A percentile compares a stretch with the other conserved stretches of the same genome.
Conservation (phyloP, 1,284 basidiomycete genomes). For the Schizophyllum commune region DNA sequence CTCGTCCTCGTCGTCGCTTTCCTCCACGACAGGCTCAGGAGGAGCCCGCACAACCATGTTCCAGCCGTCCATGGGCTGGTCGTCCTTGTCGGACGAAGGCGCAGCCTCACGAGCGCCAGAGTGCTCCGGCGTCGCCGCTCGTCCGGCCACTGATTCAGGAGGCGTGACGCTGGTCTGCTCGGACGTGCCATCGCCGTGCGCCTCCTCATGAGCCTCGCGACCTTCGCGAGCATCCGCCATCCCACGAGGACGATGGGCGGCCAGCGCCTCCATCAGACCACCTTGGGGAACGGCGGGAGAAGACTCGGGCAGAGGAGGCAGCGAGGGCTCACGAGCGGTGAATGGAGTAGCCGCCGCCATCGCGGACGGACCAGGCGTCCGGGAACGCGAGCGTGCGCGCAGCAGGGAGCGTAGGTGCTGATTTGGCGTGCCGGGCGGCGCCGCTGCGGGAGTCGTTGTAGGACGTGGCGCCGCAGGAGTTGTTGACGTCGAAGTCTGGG, state of each 20-base stretch:
- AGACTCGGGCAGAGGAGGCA: neutral
- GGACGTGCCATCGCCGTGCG: too few species aligned
- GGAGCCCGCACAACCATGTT: too few species aligned
- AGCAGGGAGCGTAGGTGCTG: neutral
- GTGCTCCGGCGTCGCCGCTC: too few species aligned
- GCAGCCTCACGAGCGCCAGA: too few species aligned
- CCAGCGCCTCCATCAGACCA: neutral
- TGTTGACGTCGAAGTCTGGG: too few species aligned
- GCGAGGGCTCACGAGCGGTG: neutral
- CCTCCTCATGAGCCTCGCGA: too few species aligned
- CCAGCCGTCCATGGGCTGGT: too few species aligned
- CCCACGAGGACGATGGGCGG: neutral
- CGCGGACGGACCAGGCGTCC: neutral
- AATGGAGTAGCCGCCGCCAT: neutral
- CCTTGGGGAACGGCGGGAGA: neutral
- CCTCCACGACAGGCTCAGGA: slow-evolving; percentile 3
- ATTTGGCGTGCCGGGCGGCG: neutral
- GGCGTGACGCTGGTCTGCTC: too few species aligned
- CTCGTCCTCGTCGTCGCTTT: slow-evolving; percentile 2
- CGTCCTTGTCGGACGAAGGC: too few species aligned
- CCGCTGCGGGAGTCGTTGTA: neutral
- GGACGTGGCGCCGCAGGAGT: neutral
- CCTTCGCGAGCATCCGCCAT: too few species aligned
- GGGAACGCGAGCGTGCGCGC: neutral
- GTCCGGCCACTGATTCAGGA: too few species aligned